Evolutionary conservation across 495 filamentous ascomycete genomes (phyloP).

Genomic region (Talaromyces wortmannii): DNA sequence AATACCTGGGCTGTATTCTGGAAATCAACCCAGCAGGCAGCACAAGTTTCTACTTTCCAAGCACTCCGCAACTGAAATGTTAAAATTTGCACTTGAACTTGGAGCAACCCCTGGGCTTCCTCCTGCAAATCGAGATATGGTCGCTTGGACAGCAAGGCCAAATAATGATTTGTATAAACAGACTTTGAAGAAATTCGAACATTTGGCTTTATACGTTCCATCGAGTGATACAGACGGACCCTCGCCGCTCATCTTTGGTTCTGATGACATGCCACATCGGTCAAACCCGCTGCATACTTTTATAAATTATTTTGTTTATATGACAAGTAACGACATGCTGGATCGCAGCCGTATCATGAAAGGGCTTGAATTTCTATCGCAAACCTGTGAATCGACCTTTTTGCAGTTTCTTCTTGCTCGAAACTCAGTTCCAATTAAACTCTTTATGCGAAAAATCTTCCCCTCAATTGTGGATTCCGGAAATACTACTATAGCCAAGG

Average conservation of each 20-base stretch:
- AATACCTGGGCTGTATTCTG: background rate
- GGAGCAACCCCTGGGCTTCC: background rate
- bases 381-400: background rate
- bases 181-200: background rate
- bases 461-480: background rate
- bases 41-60: background rate
- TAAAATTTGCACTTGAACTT: background rate
- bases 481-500: background rate
- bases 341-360: background rate
- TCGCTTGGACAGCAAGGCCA: background rate
- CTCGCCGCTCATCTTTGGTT: background rate
- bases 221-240: background rate
- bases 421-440: background rate
- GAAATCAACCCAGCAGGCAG: background rate
- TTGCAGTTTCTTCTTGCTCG: background rate
- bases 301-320: background rate
- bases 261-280: background rate
- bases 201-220: background rate
- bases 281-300: background rate
- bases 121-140: background rate
- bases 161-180: background rate
- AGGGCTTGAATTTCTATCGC: background rate
- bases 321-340: background rate
- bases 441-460: slow-evolving; percentile 1
- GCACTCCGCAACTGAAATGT: background rate